Percentiles rank a stretch among this genome's conserved stretches.
phyloP scores from a whole-genome alignment of 805 yeast genomes.

The Kuraishia ogatae region DNA sequence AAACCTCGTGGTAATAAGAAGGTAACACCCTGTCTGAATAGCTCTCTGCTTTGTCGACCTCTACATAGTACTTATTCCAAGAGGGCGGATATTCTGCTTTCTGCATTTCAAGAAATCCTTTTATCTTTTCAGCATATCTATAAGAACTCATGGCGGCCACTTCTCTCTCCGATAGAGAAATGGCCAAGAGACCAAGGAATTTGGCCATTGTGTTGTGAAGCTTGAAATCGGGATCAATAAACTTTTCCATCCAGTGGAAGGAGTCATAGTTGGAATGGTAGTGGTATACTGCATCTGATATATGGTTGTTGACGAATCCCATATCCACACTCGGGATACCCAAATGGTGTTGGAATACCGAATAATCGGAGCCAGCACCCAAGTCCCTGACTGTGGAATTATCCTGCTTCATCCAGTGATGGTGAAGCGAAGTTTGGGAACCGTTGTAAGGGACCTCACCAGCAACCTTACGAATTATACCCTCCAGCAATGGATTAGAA shows the following conservation, averaged over 20 bases:
- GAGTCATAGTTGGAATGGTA: constrained; percentile 54
- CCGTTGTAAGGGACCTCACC: constrained; percentile 33
- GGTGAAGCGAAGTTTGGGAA: constrained; percentile 31
- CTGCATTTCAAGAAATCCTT: constrained; percentile 22
- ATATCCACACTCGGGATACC: constrained; percentile 58
- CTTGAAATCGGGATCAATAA: constrained; percentile 42
- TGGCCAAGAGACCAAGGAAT: constrained; percentile 45
- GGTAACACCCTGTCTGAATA: constrained; percentile 1
- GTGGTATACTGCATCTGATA: constrained; percentile 44
- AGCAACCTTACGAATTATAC: constrained; percentile 35
- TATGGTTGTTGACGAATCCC: constrained; percentile 27
- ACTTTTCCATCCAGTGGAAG: constrained; percentile 41
- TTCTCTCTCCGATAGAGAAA: constrained; percentile 50
- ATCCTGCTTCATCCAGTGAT: constrained; percentile 33
- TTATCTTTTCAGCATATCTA: constrained; percentile 38
- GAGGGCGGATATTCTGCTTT: constrained; percentile 15
- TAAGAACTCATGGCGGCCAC: constrained; percentile 33
- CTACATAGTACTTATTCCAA: constrained; percentile 15
- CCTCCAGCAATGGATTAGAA: constrained; percentile 50
- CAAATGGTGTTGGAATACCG: constrained; percentile 54
- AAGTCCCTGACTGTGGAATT: constrained; percentile 30
- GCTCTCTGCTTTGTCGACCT: constrained; percentile 4
- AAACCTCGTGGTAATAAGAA: background rate
- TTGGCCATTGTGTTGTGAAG: constrained; percentile 51
- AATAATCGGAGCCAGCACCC: constrained; percentile 45